A percentile compares a stretch with the other conserved stretches of the same genome.
These are phyloP conservation scores for Epipyxis sp. DNA, from an alignment of 108 stramenopile species.

Conservation along the genomic window DNA sequence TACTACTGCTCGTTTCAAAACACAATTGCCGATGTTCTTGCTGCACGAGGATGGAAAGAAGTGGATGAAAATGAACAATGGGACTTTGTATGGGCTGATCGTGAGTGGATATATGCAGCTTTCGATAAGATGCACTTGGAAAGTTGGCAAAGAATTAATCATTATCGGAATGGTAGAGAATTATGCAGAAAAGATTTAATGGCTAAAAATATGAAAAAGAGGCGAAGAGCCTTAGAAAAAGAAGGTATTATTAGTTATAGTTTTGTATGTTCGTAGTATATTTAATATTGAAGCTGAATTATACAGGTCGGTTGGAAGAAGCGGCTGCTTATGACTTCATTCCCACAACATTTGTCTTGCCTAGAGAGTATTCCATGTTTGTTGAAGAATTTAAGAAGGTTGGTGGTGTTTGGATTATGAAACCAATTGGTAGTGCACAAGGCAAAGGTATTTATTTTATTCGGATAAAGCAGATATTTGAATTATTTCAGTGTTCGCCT, in stretches of 20 bases:
- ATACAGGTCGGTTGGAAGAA: slow-evolving; percentile 29
- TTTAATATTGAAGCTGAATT: too few species aligned
- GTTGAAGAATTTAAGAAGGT: slow-evolving; percentile 57
- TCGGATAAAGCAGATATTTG: too few species aligned
- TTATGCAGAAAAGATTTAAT: slow-evolving; percentile 51
- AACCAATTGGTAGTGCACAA: slow-evolving; percentile 64
- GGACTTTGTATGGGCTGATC: slow-evolving; percentile 52
- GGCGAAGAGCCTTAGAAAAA: slow-evolving; percentile 42
- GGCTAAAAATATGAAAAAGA: slow-evolving; percentile 59
- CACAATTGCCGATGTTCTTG: slow-evolving; percentile 48
- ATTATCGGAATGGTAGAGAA: slow-evolving; percentile 51
- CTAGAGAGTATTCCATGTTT: slow-evolving; percentile 60
- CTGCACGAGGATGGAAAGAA: slow-evolving; percentile 45
- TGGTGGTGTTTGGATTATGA: slow-evolving; percentile 65
- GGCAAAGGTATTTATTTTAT: too few species aligned
- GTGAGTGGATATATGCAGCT: slow-evolving; percentile 44
- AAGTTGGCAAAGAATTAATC: slow-evolving; percentile 49
- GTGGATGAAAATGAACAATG: slow-evolving; percentile 44
- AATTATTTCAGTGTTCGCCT: too few species aligned
- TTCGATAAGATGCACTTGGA: slow-evolving; percentile 48
- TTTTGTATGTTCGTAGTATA: too few species aligned
- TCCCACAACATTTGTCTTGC: slow-evolving; percentile 58
- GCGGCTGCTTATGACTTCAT: slow-evolving; percentile 40
- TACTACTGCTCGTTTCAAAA: slow-evolving; percentile 41
- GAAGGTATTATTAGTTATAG: slow-evolving; percentile 30